A percentile compares a stretch with the other conserved stretches of the same genome.
Conservation (phyloP, 225 moss, liverwort and hornwort genomes). For the Neckera pumila region DNA sequence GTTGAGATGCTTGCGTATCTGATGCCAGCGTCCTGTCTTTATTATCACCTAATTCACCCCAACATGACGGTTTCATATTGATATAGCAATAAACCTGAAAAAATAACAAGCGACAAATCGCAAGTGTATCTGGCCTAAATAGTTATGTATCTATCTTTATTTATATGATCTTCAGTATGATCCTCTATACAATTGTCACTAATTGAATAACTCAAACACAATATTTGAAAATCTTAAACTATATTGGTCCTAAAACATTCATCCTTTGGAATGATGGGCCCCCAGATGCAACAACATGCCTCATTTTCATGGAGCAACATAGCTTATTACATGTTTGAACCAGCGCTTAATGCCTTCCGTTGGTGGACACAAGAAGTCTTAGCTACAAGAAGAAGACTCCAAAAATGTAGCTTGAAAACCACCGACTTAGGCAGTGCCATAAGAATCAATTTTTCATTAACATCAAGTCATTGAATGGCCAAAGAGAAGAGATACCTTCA, state of each 20-base stretch:
- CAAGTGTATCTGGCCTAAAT: not conserved
- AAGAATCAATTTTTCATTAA: not conserved
- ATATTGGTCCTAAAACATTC: not conserved
- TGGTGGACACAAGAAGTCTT: not conserved
- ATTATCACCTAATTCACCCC: slow-evolving; percentile 34
- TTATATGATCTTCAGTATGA: not conserved
- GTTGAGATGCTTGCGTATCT: slow-evolving; percentile 79
- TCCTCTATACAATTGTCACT: not conserved
- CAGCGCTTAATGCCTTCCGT: not conserved
- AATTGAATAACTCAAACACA: not conserved
- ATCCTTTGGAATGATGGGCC: not conserved
- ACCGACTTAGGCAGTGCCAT: not conserved
- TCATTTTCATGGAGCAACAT: not conserved
- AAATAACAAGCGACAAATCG: not conserved
- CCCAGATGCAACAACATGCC: not conserved
- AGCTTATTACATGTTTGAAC: not conserved
- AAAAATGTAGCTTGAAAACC: not conserved
- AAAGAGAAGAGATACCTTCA: slow-evolving; percentile 29
- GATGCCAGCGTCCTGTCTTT: slow-evolving; percentile 63
- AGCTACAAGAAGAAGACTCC: not conserved
- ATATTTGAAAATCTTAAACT: not conserved
- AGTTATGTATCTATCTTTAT: not conserved
- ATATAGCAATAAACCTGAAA: not conserved
- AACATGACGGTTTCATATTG: not conserved
- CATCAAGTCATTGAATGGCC: not conserved